A percentile compares a stretch with the other conserved stretches of the same genome.
Evolutionary conservation across 2,329 filamentous ascomycete genomes (phyloP).

Genomic region (Trichoderma atroviride): DNA sequence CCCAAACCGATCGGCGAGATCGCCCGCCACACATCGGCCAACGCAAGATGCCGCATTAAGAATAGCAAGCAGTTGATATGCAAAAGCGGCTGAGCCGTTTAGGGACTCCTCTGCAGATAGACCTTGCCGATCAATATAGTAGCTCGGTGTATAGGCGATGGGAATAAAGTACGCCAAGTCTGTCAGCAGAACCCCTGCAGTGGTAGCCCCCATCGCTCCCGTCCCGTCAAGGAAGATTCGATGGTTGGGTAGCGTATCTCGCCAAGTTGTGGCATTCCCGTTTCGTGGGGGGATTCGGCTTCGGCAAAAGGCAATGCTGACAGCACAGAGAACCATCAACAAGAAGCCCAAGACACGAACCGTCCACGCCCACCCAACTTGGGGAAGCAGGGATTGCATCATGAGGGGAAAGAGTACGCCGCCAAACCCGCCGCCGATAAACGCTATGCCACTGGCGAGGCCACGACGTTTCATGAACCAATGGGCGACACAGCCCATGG

Average conservation of each 20-base stretch:
- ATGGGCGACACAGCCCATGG: constrained; percentile 62
- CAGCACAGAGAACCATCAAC: constrained; percentile 48
- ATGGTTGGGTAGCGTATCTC: constrained; percentile 31
- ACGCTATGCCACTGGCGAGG: constrained; percentile 79
- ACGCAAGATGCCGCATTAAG: constrained; percentile 78
- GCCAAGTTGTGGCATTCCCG: not conserved
- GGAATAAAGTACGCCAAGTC: constrained; percentile 75
- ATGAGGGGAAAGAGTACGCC: constrained; percentile 65
- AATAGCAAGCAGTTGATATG: constrained; percentile 75
- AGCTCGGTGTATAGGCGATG: constrained; percentile 75
- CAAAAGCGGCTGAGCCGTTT: constrained; percentile 23
- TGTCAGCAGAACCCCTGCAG: constrained; percentile 50
- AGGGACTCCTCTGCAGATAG: constrained; percentile 24
- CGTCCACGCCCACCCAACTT: constrained; percentile 53
- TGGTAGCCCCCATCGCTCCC: not conserved
- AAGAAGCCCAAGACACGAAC: constrained; percentile 55
- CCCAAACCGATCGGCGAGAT: constrained; percentile 74
- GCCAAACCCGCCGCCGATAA: constrained; percentile 69
- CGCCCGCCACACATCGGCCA: constrained; percentile 75
- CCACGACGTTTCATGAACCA: constrained; percentile 76
- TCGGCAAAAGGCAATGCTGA: constrained; percentile 53
- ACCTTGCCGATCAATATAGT: constrained; percentile 52
- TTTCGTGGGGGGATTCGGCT: constrained; percentile 54
- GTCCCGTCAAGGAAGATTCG: constrained; percentile 32
- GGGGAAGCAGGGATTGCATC: constrained; percentile 50